Conservation (phyloP, 2,329 filamentous ascomycete genomes). For the Ceratocystis harringtonii region DNA sequence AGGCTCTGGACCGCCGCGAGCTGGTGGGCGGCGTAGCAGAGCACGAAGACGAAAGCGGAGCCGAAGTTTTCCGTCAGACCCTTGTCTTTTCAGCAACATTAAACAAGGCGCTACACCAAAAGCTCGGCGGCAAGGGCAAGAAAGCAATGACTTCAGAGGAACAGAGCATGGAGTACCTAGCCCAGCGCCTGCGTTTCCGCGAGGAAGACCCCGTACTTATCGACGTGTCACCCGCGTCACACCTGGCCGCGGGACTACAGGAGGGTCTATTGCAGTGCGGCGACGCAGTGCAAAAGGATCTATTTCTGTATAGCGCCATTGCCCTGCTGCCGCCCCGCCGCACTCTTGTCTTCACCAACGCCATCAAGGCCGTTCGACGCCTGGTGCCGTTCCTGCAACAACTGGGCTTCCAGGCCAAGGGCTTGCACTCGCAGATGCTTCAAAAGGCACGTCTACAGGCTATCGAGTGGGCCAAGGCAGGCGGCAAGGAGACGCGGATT, state of each 20-base stretch:
- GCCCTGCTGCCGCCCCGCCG: constrained; percentile 68
- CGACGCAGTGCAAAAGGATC: constrained; percentile 78
- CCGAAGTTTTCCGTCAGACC: constrained; percentile 52
- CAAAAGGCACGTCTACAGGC: constrained; percentile 92
- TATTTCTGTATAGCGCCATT: constrained; percentile 80
- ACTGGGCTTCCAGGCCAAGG: constrained; percentile 58
- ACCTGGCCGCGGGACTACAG: constrained; percentile 74
- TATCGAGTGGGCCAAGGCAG: constrained; percentile 70
- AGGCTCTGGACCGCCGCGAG: constrained; percentile 55
- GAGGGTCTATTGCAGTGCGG: constrained; percentile 87
- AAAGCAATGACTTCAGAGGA: constrained; percentile 41
- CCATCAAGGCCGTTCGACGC: constrained; percentile 79
- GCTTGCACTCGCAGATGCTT: constrained; percentile 84
- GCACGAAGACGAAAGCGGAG: constrained; percentile 35
- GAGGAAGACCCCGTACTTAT: constrained; percentile 77
- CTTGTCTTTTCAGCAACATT: constrained; percentile 96
- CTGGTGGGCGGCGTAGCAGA: constrained; percentile 35
- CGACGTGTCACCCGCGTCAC: constrained; percentile 74
- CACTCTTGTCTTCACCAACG: constrained; percentile 88
- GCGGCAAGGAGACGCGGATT: constrained; percentile 45
- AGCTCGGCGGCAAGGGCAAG: constrained; percentile 63
- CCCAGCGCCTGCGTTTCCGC: constrained; percentile 62
- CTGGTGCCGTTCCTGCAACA: constrained; percentile 72
- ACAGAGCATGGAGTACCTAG: constrained; percentile 70
- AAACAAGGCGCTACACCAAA: constrained; percentile 79